Conservation (phyloP, 192 early-diverging fungal species). For the Thoreauomyces humboldtii region DNA sequence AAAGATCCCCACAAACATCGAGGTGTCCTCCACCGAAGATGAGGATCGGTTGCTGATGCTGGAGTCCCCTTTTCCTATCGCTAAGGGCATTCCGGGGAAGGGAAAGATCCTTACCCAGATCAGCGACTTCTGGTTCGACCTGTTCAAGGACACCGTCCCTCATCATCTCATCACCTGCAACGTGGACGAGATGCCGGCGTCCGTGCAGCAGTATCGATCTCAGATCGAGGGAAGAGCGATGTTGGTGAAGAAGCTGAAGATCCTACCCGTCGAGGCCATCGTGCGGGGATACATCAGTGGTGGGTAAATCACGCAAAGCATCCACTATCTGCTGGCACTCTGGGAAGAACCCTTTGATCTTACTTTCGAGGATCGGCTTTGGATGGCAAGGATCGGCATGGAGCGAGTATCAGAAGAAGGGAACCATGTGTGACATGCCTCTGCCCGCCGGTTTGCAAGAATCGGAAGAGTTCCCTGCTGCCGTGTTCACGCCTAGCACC, state of each 20-base stretch:
- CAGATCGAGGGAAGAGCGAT: slow-evolving; percentile 89
- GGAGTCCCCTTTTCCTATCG: no score
- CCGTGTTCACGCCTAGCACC: slow-evolving; percentile 96
- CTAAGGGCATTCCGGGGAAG: slow-evolving; percentile 88
- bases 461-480: slow-evolving; percentile 74
- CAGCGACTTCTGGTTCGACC: slow-evolving; percentile 93
- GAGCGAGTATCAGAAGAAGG: slow-evolving; percentile 90
- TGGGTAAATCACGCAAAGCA: slow-evolving; percentile 29
- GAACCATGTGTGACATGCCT: slow-evolving; percentile 89
- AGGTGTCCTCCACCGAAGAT: no score
- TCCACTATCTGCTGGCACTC: no score
- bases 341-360: no score
- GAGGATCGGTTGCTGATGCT: no score
- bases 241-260: slow-evolving; percentile 86
- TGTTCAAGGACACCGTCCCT: slow-evolving; percentile 81
- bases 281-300: slow-evolving; percentile 96
- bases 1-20: no score
- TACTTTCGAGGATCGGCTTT: no score
- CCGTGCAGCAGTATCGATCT: slow-evolving; percentile 81
- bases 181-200: slow-evolving; percentile 86
- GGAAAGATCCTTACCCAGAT: slow-evolving; percentile 97
- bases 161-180: slow-evolving; percentile 96
- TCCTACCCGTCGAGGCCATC: slow-evolving; percentile 96
- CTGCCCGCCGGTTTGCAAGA: slow-evolving; percentile 79
- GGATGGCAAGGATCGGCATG: slow-evolving; percentile 85